phyloP scores from a whole-genome alignment of 495 filamentous ascomycete genomes.

The Penicillium roqueforti region DNA sequence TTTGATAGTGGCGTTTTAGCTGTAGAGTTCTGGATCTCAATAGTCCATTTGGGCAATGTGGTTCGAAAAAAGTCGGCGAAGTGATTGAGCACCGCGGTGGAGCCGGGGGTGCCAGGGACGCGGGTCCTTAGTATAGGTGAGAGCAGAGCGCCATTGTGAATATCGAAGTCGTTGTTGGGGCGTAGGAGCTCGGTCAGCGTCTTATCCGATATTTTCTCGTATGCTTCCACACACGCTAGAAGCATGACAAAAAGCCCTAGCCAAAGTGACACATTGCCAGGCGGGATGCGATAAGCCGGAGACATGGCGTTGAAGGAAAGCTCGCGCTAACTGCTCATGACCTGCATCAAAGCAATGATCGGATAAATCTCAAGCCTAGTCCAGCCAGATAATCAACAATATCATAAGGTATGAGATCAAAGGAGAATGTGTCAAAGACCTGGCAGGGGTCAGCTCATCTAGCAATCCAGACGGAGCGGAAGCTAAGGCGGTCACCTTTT shows the following conservation, averaged over 20 bases:
- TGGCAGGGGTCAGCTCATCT: not conserved
- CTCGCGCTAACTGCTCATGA: conserved; percentile 17
- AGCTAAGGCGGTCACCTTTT: conserved; percentile 18
- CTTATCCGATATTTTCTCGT: conserved; percentile 68
- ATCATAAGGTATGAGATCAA: not conserved
- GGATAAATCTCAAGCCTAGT: not conserved
- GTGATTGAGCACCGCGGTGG: conserved; percentile 69
- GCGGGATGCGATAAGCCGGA: conserved; percentile 26
- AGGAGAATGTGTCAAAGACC: not conserved
- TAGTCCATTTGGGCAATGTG: conserved; percentile 70
- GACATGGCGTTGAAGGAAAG: conserved; percentile 25
- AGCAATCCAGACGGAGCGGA: conserved; percentile 14
- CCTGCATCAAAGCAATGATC: not conserved
- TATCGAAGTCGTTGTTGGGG: conserved; percentile 74
- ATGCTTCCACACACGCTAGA: conserved; percentile 47
- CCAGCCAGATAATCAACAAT: not conserved
- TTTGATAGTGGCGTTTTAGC: conserved; percentile 70
- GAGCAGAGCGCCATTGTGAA: conserved; percentile 67
- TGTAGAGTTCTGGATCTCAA: conserved; percentile 84
- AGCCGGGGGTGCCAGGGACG: conserved; percentile 80
- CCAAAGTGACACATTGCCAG: conserved; percentile 28
- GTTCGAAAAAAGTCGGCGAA: conserved; percentile 74
- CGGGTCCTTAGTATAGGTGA: conserved; percentile 86
- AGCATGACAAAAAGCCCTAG: conserved; percentile 24
- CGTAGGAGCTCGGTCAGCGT: conserved; percentile 63